Evolutionary conservation across 2,329 filamentous ascomycete genomes (phyloP).

Genomic region (Aciculosporium take): DNA sequence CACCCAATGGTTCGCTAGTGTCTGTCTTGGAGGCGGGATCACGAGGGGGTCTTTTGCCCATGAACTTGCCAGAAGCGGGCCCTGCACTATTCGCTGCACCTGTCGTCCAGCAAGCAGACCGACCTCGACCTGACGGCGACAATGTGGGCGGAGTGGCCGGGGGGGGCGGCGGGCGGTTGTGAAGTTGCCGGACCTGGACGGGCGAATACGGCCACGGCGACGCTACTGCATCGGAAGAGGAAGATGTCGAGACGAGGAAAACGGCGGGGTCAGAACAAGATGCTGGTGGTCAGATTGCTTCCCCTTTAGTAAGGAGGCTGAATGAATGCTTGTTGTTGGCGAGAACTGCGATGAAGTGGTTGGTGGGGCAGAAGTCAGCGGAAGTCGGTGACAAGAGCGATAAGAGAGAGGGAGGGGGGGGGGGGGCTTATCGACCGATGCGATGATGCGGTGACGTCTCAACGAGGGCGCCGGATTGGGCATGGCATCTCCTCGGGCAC

Average conservation of each 20-base stretch:
- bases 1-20: background rate
- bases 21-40: background rate
- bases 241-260: background rate
- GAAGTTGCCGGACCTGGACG: constrained; percentile 4
- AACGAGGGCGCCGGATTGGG: too few species aligned
- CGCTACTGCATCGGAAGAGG: background rate
- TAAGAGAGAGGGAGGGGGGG: background rate
- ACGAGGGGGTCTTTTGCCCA: constrained; percentile 1
- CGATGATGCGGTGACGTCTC: background rate
- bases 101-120: background rate
- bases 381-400: background rate
- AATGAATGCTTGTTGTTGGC: background rate
- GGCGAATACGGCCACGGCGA: constrained; percentile 1
- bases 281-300: background rate
- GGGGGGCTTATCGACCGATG: background rate
- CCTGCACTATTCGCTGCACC: background rate
- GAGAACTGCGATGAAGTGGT: background rate
- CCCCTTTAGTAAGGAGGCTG: background rate
- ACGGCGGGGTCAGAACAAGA: background rate
- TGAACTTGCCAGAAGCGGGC: background rate
- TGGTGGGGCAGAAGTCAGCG: background rate
- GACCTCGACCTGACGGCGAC: background rate
- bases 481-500: background rate
- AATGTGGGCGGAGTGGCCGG: too few species aligned
- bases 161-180: background rate